These are phyloP conservation scores for Aphanocladium album DNA, from an alignment of 2,329 filamentous ascomycete species.

Conservation along the genomic window DNA sequence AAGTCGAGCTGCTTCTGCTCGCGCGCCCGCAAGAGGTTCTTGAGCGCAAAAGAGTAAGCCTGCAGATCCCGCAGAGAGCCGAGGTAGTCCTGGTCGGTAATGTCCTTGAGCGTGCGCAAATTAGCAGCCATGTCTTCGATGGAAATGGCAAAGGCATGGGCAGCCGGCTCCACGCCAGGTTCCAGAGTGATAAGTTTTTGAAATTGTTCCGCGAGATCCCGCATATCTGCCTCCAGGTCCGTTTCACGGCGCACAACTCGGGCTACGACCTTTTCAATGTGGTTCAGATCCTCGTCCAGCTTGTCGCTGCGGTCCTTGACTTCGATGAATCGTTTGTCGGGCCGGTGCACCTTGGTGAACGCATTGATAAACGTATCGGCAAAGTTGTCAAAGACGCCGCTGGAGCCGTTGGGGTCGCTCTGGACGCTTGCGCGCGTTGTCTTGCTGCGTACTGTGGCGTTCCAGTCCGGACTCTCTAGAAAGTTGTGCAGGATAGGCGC, in stretches of 20 bases:
- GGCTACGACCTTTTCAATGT: slow-evolving; percentile 94
- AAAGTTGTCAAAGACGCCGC: slow-evolving; percentile 87
- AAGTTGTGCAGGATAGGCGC: slow-evolving; percentile 81
- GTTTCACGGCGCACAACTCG: slow-evolving; percentile 81
- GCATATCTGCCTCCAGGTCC: slow-evolving; percentile 83
- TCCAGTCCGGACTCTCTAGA: slow-evolving; percentile 92
- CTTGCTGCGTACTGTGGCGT: slow-evolving; percentile 84
- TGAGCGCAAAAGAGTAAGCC: slow-evolving; percentile 82
- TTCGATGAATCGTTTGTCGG: slow-evolving; percentile 90
- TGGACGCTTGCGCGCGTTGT: slow-evolving; percentile 57
- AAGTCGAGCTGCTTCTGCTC: slow-evolving; percentile 98
- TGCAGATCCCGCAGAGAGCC: slow-evolving; percentile 93
- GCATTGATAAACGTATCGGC: slow-evolving; percentile 96
- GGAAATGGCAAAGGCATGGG: slow-evolving; percentile 81
- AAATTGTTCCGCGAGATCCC: slow-evolving; percentile 88
- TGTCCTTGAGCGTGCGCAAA: slow-evolving; percentile 75
- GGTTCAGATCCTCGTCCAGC: slow-evolving; percentile 84
- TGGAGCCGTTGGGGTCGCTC: slow-evolving; percentile 42
- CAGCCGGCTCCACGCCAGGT: slow-evolving; percentile 73
- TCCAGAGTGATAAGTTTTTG: slow-evolving; percentile 88
- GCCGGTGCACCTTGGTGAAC: slow-evolving; percentile 93
- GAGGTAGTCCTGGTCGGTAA: slow-evolving; percentile 94
- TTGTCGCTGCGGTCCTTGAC: slow-evolving; percentile 90
- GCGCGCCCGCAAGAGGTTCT: slow-evolving; percentile 81
- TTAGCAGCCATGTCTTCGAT: slow-evolving; percentile 79